These are phyloP conservation scores for Solanum dulcamara DNA, from an alignment of 257 asterid species.

Conservation along the genomic window DNA sequence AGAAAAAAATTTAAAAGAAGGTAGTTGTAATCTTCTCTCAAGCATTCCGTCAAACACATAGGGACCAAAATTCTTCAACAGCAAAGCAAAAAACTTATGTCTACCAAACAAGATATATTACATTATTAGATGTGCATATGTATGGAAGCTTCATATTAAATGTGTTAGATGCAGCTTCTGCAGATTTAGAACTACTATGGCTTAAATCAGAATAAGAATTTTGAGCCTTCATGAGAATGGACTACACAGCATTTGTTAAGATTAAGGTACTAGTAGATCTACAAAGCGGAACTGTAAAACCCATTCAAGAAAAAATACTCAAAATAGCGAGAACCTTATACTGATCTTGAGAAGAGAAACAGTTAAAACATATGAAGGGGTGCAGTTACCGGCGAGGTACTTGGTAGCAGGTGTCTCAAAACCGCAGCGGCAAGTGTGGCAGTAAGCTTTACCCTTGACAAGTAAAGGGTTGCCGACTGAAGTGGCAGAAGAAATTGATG, in stretches of 20 bases:
- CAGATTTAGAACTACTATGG: background rate
- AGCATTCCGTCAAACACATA: background rate
- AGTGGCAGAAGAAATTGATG: constrained; percentile 14
- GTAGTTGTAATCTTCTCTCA: background rate
- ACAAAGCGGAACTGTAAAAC: background rate
- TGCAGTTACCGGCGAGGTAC: constrained; percentile 27
- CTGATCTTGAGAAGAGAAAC: background rate
- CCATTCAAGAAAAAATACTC: background rate
- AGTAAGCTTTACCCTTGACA: constrained; percentile 39
- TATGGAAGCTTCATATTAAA: background rate
- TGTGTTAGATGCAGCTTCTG: background rate
- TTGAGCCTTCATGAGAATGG: background rate
- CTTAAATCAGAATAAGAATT: background rate
- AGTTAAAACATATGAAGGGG: background rate
- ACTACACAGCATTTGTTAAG: background rate
- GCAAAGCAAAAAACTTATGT: background rate
- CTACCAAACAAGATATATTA: background rate
- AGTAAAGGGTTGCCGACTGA: constrained; percentile 1
- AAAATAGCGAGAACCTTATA: background rate
- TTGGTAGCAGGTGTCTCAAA: constrained; percentile 45
- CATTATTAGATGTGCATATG: background rate
- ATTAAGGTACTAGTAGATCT: background rate
- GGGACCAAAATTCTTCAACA: background rate
- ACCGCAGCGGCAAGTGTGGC: constrained; percentile 79
- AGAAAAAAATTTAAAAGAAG: background rate